phyloP scores from a whole-genome alignment of 148 eudicot genomes.

The Silene latifolia region DNA sequence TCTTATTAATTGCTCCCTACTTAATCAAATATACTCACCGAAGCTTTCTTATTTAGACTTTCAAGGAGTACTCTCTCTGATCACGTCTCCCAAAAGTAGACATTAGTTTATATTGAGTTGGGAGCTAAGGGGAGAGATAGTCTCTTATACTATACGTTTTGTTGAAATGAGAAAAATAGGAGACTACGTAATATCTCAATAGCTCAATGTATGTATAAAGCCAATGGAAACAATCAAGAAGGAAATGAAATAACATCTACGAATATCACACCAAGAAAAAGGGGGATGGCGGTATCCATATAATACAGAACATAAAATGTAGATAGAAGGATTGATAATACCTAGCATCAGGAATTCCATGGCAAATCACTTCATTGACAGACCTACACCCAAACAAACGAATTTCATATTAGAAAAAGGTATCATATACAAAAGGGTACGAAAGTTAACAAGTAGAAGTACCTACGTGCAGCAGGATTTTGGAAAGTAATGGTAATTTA shows the following conservation, averaged over 20 bases:
- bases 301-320: not conserved
- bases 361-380: conserved; percentile 98
- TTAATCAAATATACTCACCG: no score
- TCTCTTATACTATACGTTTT: no score
- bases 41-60: no score
- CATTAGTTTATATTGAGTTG: not conserved
- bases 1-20: no score
- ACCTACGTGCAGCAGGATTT: conserved; percentile 99
- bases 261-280: not conserved
- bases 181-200: no score
- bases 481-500: conserved; percentile 95
- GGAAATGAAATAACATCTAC: not conserved
- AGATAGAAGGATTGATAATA: conserved; percentile 17
- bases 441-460: conserved; percentile 32
- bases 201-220: not conserved
- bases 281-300: not conserved
- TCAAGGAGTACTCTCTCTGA: not conserved
- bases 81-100: not conserved
- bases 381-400: conserved; percentile 50
- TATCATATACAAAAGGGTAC: not conserved
- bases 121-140: not conserved
- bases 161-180: no score
- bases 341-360: conserved; percentile 99
- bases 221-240: not conserved
- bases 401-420: conserved; percentile 11